Evolutionary conservation across 2,329 filamentous ascomycete species (phyloP), one percentile per base, ranked within the genome.

Genomic region (Huntiella omanensis): DNA sequence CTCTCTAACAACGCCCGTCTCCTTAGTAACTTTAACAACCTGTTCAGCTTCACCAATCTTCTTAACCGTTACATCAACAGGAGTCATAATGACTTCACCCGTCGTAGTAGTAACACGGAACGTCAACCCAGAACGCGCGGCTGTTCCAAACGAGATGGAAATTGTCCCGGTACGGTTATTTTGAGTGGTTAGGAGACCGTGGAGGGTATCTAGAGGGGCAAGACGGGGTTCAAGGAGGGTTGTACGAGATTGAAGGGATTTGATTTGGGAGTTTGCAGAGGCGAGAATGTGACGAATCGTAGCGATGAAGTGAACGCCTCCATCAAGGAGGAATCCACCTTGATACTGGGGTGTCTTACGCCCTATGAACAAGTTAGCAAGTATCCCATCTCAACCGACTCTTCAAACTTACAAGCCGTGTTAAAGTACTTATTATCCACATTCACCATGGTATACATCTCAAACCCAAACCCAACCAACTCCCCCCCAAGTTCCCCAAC

Each of bases 291-390:
- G 58, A 12, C 81, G 65, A 43, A 78, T 66, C 0, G 62, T 75
- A 5, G 81, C 81, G 5, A 77, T 64, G 50, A 73, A 77, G 59
- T 87, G 83, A 19, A 87, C 79, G 38, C 83, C 82, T 11, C 74
- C 80, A 55, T 87, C 82, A 2, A 87, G 70, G 46, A 86, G 58
- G 57, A 85, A 86, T 0, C 83, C 82, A 46, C 82, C 83, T 59
- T 85, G 80, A 56, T 83, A 73, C 45, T 71, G 66, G 1, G 82
- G 81, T 47, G 63, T 69, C 58, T 78, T 79, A 46, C 83, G 74
- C 83, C 81, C 49, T 50, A 34, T 2, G 4, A n/a, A 38, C 4
- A 2, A 40, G 33, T 15, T 16, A 43, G 13, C 5, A 40, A 40
- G 15, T 7, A 16, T 39, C 15, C 16, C 37, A 40, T 10, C 2